A percentile compares a stretch with the other conserved stretches of the same genome.
These are phyloP conservation scores for Coccomyxa sp. DNA, from an alignment of 139 green algal genomes.

Conservation along the genomic window DNA sequence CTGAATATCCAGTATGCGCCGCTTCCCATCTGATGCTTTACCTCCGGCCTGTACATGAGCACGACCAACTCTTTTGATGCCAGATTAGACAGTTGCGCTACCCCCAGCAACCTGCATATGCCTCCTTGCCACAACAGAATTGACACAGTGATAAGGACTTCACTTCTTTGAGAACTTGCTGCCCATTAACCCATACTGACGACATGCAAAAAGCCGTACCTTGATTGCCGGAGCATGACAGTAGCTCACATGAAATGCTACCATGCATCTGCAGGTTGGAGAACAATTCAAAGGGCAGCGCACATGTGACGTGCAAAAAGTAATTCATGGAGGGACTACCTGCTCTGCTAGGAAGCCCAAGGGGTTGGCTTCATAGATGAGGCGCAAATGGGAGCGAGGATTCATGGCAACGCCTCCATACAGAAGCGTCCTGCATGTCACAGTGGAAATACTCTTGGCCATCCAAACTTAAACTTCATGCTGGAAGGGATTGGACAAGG, in stretches of 20 bases:
- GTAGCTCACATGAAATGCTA: no score
- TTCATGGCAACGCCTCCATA: constrained; percentile 56
- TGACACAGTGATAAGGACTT: not conserved
- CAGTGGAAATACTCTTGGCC: constrained; percentile 32
- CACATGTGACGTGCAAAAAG: not conserved
- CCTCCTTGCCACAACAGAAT: not conserved
- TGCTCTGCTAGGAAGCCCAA: constrained; percentile 55
- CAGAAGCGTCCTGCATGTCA: constrained; percentile 64
- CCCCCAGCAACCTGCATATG: not conserved
- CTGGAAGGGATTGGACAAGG: no score
- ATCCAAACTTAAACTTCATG: no score
- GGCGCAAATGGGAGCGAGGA: constrained; percentile 55
- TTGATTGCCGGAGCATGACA: not conserved
- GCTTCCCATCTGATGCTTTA: constrained; percentile 45
- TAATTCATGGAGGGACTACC: not conserved
- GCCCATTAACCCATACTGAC: not conserved
- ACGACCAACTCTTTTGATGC: not conserved
- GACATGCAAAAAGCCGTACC: not conserved
- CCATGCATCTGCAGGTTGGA: no score
- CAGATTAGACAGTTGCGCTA: not conserved
- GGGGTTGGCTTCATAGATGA: constrained; percentile 66
- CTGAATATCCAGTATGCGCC: constrained; percentile 53
- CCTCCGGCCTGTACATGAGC: constrained; percentile 40
- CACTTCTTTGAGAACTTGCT: no score
- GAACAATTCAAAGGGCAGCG: no score